These are phyloP conservation scores for Daldinia bambusicola DNA, from an alignment of 495 filamentous ascomycete genomes.

Conservation along the genomic window DNA sequence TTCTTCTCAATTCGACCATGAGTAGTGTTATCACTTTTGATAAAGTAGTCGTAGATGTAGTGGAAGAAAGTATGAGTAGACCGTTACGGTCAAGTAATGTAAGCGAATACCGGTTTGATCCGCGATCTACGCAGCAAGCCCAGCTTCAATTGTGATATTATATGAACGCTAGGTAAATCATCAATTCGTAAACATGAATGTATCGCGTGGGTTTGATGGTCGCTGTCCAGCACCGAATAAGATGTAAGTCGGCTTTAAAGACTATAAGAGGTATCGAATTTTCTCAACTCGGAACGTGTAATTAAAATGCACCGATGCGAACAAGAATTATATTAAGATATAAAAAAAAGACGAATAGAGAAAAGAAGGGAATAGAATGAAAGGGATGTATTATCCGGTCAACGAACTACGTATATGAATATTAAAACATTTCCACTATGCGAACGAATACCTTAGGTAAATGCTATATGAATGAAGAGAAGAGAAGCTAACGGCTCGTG, in stretches of 20 bases:
- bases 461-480: neutral
- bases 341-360: constrained; percentile 7
- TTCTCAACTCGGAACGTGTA: constrained; percentile 23
- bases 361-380: constrained; percentile 19
- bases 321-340: constrained; percentile 1
- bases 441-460: no score
- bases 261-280: neutral
- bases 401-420: constrained; percentile 14
- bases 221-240: neutral
- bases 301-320: constrained; percentile 12
- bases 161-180: neutral
- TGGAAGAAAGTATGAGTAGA: no score
- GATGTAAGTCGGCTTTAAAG: constrained; percentile 2
- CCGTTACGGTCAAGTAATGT: no score
- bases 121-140: neutral
- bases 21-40: constrained; percentile 5
- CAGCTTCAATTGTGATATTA: neutral
- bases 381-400: constrained; percentile 22
- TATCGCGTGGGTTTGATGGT: neutral
- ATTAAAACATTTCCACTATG: constrained; percentile 19
- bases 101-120: neutral
- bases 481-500: constrained; percentile 20
- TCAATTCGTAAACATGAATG: neutral
- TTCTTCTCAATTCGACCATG: constrained; percentile 18
- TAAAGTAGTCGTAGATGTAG: constrained; percentile 6